These are phyloP conservation scores for Globisporangium paroecandrum DNA, from an alignment of 352 stramenopile species.

Conservation along the genomic window DNA sequence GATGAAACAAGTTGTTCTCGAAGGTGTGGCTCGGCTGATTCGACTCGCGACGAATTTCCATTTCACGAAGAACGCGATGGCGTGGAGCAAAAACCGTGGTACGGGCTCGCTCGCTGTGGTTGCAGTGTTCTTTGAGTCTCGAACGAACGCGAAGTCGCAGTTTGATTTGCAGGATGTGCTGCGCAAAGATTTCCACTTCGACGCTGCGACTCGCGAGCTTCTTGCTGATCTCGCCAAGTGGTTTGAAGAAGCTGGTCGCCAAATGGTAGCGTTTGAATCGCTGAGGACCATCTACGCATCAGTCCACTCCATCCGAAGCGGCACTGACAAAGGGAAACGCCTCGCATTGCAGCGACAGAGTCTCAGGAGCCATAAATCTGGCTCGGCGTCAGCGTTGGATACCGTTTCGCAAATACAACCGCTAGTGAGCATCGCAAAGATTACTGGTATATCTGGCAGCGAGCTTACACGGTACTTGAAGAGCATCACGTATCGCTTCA, in stretches of 20 bases:
- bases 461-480: conserved; percentile 51
- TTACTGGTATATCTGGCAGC: conserved; percentile 32
- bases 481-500: conserved; percentile 29
- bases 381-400: neutral
- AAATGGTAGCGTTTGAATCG: conserved; percentile 61
- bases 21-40: conserved; percentile 47
- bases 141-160: conserved; percentile 18
- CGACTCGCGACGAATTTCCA: conserved; percentile 59
- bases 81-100: conserved; percentile 50
- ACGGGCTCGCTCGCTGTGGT: conserved; percentile 33
- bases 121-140: conserved; percentile 29
- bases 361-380: neutral
- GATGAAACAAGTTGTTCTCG: conserved; percentile 48
- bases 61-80: conserved; percentile 57
- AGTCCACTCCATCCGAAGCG: conserved; percentile 30
- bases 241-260: conserved; percentile 44
- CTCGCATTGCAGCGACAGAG: neutral
- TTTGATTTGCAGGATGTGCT: conserved; percentile 56
- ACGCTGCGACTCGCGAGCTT: conserved; percentile 32
- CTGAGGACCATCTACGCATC: conserved; percentile 46
- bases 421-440: conserved; percentile 20
- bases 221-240: conserved; percentile 32
- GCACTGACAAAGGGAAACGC: neutral
- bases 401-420: neutral
- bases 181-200: conserved; percentile 35